Percentiles rank a stretch among this genome's conserved stretches.
Conservation (phyloP, 352 stramenopile species). For the Phytophthora rubi region DNA sequence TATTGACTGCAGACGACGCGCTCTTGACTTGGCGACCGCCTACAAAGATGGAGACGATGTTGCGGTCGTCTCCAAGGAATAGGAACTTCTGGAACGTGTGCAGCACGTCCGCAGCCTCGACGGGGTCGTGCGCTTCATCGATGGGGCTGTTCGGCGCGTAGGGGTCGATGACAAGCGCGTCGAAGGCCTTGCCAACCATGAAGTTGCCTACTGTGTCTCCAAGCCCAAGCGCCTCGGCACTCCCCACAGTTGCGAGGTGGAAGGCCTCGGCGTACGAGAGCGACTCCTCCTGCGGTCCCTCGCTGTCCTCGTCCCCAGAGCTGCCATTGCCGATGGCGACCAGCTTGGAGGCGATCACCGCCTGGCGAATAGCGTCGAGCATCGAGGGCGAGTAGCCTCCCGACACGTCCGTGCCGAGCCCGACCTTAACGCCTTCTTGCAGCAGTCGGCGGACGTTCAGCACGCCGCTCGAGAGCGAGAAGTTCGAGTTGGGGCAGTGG, state of each 20-base stretch:
- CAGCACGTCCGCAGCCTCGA: slow-evolving; percentile 57
- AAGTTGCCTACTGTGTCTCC: slow-evolving; percentile 91
- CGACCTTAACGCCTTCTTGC: slow-evolving; percentile 89
- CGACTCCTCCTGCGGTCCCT: slow-evolving; percentile 26
- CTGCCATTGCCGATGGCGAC: slow-evolving; percentile 73
- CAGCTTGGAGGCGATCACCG: slow-evolving; percentile 91
- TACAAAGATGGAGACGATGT: slow-evolving; percentile 90
- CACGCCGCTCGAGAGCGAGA: slow-evolving; percentile 91
- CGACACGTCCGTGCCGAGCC: slow-evolving; percentile 94
- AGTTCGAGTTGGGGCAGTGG: slow-evolving; percentile 96
- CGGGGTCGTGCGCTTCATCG: slow-evolving; percentile 55
- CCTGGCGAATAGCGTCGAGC: slow-evolving; percentile 91
- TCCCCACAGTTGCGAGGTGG: slow-evolving; percentile 90
- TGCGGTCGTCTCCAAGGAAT: slow-evolving; percentile 91
- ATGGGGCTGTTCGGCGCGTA: slow-evolving; percentile 67
- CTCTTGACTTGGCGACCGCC: slow-evolving; percentile 62
- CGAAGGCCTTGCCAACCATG: slow-evolving; percentile 88
- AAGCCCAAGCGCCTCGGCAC: slow-evolving; percentile 82
- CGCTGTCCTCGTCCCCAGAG: slow-evolving; percentile 40
- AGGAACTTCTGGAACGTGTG: slow-evolving; percentile 92
- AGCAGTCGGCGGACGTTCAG: slow-evolving; percentile 82
- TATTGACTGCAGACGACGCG: slow-evolving; percentile 2
- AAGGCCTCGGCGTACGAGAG: slow-evolving; percentile 89
- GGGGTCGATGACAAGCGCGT: slow-evolving; percentile 88
- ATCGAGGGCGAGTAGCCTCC: slow-evolving; percentile 95